Percentiles rank a stretch among this genome's conserved stretches.
Conservation (phyloP, 2,329 filamentous ascomycete genomes). For the Microcera coccophila region DNA sequence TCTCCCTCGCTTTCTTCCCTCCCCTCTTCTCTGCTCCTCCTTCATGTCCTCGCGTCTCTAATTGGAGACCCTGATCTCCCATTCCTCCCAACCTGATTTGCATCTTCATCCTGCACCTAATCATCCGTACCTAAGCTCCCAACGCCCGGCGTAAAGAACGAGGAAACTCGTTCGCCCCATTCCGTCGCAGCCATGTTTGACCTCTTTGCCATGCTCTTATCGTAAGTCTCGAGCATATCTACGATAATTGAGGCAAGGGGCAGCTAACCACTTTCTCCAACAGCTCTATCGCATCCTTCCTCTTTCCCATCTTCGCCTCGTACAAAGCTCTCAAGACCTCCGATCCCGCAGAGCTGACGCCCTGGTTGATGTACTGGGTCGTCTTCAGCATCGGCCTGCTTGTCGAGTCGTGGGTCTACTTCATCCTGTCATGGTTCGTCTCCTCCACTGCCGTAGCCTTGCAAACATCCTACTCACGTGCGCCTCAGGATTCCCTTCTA, state of each 20-base stretch:
- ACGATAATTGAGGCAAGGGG: conserved; percentile 11
- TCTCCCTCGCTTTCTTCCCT: too few species aligned
- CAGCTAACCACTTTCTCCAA: neutral
- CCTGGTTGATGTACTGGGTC: conserved; percentile 99
- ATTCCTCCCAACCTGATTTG: neutral
- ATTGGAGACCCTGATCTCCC: neutral
- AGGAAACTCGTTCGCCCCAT: conserved; percentile 1
- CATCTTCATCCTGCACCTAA: neutral
- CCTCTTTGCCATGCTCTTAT: conserved; percentile 71
- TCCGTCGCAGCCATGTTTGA: conserved; percentile 61
- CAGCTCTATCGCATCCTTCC: conserved; percentile 81
- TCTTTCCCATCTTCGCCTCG: conserved; percentile 93
- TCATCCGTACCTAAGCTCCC: neutral
- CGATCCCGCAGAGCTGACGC: conserved; percentile 81
- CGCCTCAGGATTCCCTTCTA: conserved; percentile 78
- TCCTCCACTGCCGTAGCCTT: too few species aligned
- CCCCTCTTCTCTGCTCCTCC: neutral
- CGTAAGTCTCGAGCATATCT: conserved; percentile 50
- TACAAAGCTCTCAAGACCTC: conserved; percentile 96
- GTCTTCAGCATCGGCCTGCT: conserved; percentile 78
- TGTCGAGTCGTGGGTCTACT: conserved; percentile 81
- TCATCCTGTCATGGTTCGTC: conserved; percentile 73
- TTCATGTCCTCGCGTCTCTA: neutral
- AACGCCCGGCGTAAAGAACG: conserved; percentile 1
- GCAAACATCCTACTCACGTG: neutral